Evolutionary conservation across 75 land plant genomes (phyloP).

Genomic region (Isoetes taiwanensis): DNA sequence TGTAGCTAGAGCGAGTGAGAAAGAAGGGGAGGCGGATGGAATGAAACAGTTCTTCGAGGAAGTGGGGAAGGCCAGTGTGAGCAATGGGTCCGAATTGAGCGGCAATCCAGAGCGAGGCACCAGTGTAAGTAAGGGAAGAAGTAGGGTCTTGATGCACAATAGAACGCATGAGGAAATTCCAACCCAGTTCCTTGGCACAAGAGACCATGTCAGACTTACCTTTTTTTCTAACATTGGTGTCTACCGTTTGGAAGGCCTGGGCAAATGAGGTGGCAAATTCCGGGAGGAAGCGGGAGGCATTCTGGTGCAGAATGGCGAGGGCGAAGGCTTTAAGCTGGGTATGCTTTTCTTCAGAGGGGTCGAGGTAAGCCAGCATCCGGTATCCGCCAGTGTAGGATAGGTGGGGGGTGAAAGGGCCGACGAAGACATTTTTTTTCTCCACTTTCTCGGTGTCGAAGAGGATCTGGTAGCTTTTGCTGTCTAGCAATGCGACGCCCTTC

Average conservation of each 20-base stretch:
- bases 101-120: constrained; percentile 34
- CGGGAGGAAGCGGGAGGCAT: constrained; percentile 38
- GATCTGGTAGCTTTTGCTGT: constrained; percentile 21
- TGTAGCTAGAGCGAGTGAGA: too few species aligned
- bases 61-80: too few species aligned
- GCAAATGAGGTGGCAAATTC: constrained; percentile 35
- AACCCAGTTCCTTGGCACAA: constrained; percentile 31
- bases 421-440: constrained; percentile 67
- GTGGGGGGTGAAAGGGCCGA: constrained; percentile 60
- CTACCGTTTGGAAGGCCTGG: constrained; percentile 29
- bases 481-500: constrained; percentile 17
- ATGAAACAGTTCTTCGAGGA: too few species aligned
- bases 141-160: constrained; percentile 36
- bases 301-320: constrained; percentile 33
- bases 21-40: too few species aligned
- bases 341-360: constrained; percentile 65
- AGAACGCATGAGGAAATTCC: constrained; percentile 47
- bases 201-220: constrained; percentile 29
- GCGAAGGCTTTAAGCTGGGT: constrained; percentile 42
- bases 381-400: constrained; percentile 54
- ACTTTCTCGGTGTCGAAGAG: constrained; percentile 18
- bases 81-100: constrained; percentile 51
- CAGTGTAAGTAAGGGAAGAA: constrained; percentile 23
- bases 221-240: constrained; percentile 23
- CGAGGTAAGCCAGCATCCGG: constrained; percentile 52